Evolutionary conservation across 169 alveolate species (phyloP).

Genomic region (Plasmodium ovale): DNA sequence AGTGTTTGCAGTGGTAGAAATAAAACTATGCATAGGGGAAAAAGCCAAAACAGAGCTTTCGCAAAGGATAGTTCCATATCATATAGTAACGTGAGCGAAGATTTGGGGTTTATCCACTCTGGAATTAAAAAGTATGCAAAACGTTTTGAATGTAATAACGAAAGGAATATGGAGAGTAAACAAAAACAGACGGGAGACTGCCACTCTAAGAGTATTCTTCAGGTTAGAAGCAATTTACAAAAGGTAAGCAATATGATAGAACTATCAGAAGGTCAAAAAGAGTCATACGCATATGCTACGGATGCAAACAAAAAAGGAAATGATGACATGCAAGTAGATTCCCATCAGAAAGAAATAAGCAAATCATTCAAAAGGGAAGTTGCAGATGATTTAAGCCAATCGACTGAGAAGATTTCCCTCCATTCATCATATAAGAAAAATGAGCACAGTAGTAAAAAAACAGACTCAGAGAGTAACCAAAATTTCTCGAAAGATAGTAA

Average conservation of each 20-base stretch:
- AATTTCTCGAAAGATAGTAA: neutral
- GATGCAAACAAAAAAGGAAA: no score
- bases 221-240: neutral
- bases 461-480: neutral
- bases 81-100: constrained; percentile 25
- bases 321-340: no score
- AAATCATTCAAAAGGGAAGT: no score
- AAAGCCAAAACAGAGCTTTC: neutral
- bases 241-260: neutral
- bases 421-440: neutral
- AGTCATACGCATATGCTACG: neutral
- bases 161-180: neutral
- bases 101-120: constrained; percentile 58
- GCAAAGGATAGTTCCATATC: constrained; percentile 12
- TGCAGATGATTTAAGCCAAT: no score
- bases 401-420: neutral
- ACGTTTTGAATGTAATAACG: neutral
- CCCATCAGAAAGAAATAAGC: no score
- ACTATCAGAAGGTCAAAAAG: neutral
- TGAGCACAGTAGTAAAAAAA: neutral
- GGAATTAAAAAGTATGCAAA: constrained; percentile 59
- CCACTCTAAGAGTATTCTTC: neutral
- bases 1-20: neutral
- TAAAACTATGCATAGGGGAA: neutral
- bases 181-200: neutral